Percentiles rank a stretch among this genome's conserved stretches.
phyloP scores from a whole-genome alignment of 129 eudicot species.

The Artemisia argyi region DNA sequence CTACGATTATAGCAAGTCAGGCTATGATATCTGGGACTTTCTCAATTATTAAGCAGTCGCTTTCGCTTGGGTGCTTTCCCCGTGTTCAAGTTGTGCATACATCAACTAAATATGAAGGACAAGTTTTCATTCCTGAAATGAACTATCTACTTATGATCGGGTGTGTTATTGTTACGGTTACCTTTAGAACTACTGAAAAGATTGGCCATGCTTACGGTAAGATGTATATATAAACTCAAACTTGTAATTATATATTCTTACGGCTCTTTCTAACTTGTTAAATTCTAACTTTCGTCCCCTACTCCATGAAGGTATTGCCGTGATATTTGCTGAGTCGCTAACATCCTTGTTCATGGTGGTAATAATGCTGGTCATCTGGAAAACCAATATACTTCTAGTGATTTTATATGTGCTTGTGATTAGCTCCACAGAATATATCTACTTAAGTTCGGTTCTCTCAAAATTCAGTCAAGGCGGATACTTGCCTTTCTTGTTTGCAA shows the following conservation, averaged over 20 bases:
- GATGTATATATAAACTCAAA: background rate
- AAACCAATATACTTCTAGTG: conserved; percentile 50
- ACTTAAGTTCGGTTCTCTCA: conserved; percentile 61
- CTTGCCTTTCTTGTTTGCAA: conserved; percentile 61
- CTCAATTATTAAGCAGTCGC: conserved; percentile 76
- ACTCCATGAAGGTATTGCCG: conserved; percentile 61
- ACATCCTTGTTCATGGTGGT: conserved; percentile 68
- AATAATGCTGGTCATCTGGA: conserved; percentile 83
- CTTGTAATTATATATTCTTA: background rate
- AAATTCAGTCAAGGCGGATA: conserved; percentile 77
- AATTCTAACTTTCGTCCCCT: too few species aligned
- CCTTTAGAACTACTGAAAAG: conserved; percentile 52
- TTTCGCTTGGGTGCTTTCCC: conserved; percentile 81
- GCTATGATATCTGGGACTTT: conserved; percentile 86
- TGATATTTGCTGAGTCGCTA: conserved; percentile 74
- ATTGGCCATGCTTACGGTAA: conserved; percentile 91
- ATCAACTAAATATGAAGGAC: conserved; percentile 69
- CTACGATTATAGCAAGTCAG: conserved; percentile 83
- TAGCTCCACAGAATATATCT: conserved; percentile 51
- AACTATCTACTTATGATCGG: conserved; percentile 75
- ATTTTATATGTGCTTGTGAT: conserved; percentile 45
- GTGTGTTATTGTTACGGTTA: conserved; percentile 63
- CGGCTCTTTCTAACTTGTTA: background rate
- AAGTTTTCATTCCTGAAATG: conserved; percentile 78
- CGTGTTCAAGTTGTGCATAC: conserved; percentile 78